Percentiles rank a stretch among this genome's conserved stretches.
phyloP scores from a whole-genome alignment of 2,329 filamentous ascomycete genomes.

The Epichloe sylvatica region DNA sequence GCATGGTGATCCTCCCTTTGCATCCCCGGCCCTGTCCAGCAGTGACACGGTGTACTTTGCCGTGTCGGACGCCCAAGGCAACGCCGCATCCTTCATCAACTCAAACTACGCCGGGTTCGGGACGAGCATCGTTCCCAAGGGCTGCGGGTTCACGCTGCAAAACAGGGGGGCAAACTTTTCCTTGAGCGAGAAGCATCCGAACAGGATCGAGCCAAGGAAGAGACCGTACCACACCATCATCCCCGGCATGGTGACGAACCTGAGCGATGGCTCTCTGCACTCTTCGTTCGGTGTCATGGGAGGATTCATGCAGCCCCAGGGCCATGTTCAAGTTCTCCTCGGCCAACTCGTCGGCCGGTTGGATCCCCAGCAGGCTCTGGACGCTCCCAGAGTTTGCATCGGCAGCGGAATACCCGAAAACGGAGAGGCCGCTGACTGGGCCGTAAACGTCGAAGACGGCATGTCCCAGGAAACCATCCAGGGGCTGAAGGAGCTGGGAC shows the following conservation, averaged over 20 bases:
- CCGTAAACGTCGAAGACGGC: conserved; percentile 71
- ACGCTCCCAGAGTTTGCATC: conserved; percentile 84
- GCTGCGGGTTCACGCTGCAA: conserved; percentile 86
- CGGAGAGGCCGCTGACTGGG: conserved; percentile 43
- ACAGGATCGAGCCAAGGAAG: conserved; percentile 66
- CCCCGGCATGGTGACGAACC: conserved; percentile 74
- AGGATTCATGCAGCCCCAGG: conserved; percentile 96
- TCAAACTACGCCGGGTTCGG: conserved; percentile 86
- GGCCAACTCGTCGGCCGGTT: conserved; percentile 75
- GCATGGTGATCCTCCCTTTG: conserved; percentile 46
- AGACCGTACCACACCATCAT: conserved; percentile 97
- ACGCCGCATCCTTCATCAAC: conserved; percentile 94
- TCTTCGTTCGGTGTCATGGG: conserved; percentile 94
- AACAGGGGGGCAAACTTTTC: conserved; percentile 80
- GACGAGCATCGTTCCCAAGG: conserved; percentile 68
- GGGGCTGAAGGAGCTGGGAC: conserved; percentile 55
- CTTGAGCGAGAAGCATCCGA: conserved; percentile 58
- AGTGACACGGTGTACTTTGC: conserved; percentile 94
- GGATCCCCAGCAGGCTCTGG: conserved; percentile 75
- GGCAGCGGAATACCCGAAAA: conserved; percentile 55
- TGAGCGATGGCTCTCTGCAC: conserved; percentile 59
- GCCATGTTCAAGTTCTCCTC: conserved; percentile 82
- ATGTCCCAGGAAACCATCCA: conserved; percentile 55
- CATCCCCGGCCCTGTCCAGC: conserved; percentile 62
- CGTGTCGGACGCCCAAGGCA: conserved; percentile 66